A percentile compares a stretch with the other conserved stretches of the same genome.
These are phyloP conservation scores for Cryptococcus depauperatus DNA, from an alignment of 1,284 basidiomycete species.

Conservation along the genomic window DNA sequence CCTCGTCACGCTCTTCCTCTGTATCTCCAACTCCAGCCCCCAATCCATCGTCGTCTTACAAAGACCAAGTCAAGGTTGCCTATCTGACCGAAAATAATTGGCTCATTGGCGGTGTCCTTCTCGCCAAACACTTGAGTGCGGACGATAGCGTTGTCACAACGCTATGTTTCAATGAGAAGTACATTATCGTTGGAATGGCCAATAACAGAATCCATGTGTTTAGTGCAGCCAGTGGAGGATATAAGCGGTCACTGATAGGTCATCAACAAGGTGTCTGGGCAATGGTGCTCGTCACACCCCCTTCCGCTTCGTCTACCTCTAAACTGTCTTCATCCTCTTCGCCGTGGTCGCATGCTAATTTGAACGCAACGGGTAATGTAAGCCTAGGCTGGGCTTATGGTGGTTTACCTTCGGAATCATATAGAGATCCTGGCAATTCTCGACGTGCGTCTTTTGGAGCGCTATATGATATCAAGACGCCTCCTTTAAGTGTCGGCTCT, in stretches of 20 bases:
- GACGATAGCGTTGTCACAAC: slow-evolving; percentile 76
- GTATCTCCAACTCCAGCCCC: neutral
- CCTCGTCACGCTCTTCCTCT: neutral
- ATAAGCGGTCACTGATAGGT: slow-evolving; percentile 68
- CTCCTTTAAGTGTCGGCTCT: neutral
- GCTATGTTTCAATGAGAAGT: slow-evolving; percentile 72
- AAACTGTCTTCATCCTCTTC: too few relatives aligned
- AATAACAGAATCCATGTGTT: slow-evolving; percentile 84
- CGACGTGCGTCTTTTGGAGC: slow-evolving; percentile 13
- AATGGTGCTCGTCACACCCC: slow-evolving; percentile 57
- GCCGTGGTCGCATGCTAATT: too few relatives aligned
- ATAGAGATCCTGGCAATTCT: slow-evolving; percentile 17
- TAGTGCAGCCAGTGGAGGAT: slow-evolving; percentile 67
- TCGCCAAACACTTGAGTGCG: slow-evolving; percentile 62
- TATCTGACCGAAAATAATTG: slow-evolving; percentile 83
- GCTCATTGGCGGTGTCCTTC: slow-evolving; percentile 67
- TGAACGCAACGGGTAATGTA: neutral
- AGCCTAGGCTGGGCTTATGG: neutral
- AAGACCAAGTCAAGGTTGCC: slow-evolving; percentile 56
- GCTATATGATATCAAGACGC: neutral
- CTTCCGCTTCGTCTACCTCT: neutral
- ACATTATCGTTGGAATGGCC: slow-evolving; percentile 84
- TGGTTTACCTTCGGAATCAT: neutral
- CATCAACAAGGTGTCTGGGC: slow-evolving; percentile 91
- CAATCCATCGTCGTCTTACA: neutral